phyloP scores from a whole-genome alignment of 495 filamentous ascomycete genomes.

The Penicillium parvum region DNA sequence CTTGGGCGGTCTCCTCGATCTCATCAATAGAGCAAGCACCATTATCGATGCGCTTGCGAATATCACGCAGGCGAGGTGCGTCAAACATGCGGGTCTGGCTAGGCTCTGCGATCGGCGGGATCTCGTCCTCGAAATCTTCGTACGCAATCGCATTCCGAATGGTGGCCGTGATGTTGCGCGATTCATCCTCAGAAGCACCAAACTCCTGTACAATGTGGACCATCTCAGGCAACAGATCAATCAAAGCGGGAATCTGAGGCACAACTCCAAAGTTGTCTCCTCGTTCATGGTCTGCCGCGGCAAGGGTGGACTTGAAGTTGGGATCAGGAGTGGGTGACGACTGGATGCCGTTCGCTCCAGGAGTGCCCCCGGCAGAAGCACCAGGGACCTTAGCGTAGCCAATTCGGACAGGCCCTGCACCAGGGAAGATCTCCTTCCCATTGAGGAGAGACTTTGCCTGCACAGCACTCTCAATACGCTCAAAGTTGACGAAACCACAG shows the following conservation, averaged over 20 bases:
- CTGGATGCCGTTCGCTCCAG: slow-evolving; percentile 75
- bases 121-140: slow-evolving; percentile 70
- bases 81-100: slow-evolving; percentile 89
- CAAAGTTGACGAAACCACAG: slow-evolving; percentile 97
- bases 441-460: slow-evolving; percentile 82
- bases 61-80: slow-evolving; percentile 91
- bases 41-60: slow-evolving; percentile 96
- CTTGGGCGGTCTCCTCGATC: slow-evolving; percentile 84
- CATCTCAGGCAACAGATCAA: slow-evolving; percentile 77
- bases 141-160: slow-evolving; percentile 74
- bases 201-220: slow-evolving; percentile 82
- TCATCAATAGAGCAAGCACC: slow-evolving; percentile 77
- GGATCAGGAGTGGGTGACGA: slow-evolving; percentile 96
- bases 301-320: slow-evolving; percentile 31
- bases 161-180: slow-evolving; percentile 62
- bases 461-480: slow-evolving; percentile 82
- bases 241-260: slow-evolving; percentile 66
- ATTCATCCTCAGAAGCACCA: slow-evolving; percentile 79
- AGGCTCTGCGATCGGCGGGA: slow-evolving; percentile 83
- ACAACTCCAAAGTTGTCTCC: slow-evolving; percentile 42
- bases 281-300: slow-evolving; percentile 32
- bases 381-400: slow-evolving; percentile 96
- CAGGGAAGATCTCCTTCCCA: slow-evolving; percentile 97
- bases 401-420: slow-evolving; percentile 89
- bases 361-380: slow-evolving; percentile 68